Conservation (phyloP, 2,329 filamentous ascomycete genomes). For the Sporothrix sp. region DNA sequence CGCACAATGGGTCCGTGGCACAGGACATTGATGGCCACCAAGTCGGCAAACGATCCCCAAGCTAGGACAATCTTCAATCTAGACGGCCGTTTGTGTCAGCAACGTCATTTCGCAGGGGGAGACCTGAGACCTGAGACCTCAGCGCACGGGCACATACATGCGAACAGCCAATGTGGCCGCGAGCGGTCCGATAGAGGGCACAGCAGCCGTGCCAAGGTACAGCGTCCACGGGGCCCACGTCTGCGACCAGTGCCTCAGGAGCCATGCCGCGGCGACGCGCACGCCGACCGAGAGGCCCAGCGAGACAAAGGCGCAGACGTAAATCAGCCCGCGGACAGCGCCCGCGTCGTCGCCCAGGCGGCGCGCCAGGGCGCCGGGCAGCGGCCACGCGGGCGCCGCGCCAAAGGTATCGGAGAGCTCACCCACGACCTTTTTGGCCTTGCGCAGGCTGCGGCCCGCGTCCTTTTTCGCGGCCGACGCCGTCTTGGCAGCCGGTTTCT, state of each 20-base stretch:
- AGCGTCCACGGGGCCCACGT: conserved; percentile 4
- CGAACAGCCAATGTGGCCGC: neutral
- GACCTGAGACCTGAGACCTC: neutral
- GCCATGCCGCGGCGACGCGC: neutral
- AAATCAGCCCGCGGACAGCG: conserved; percentile 1
- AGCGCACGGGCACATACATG: conserved; percentile 1
- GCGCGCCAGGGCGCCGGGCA: conserved; percentile 15
- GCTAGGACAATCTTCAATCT: conserved; percentile 51
- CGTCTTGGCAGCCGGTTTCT: neutral
- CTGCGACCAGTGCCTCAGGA: neutral
- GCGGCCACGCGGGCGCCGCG: neutral
- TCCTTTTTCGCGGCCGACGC: neutral
- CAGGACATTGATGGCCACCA: conserved; percentile 56
- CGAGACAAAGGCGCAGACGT: conserved; percentile 1
- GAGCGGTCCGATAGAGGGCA: neutral
- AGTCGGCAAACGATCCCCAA: conserved; percentile 60
- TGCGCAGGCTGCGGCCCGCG: neutral
- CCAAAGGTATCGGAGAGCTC: neutral
- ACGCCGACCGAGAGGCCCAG: neutral
- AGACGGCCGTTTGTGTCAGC: conserved; percentile 14
- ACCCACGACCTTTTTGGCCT: neutral
- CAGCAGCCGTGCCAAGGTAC: neutral
- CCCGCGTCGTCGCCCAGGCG: conserved; percentile 7
- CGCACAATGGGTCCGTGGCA: conserved; percentile 63
- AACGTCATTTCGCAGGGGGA: neutral